Conservation (phyloP, 2,329 filamentous ascomycete genomes). For the Fusarium nematophilum region DNA sequence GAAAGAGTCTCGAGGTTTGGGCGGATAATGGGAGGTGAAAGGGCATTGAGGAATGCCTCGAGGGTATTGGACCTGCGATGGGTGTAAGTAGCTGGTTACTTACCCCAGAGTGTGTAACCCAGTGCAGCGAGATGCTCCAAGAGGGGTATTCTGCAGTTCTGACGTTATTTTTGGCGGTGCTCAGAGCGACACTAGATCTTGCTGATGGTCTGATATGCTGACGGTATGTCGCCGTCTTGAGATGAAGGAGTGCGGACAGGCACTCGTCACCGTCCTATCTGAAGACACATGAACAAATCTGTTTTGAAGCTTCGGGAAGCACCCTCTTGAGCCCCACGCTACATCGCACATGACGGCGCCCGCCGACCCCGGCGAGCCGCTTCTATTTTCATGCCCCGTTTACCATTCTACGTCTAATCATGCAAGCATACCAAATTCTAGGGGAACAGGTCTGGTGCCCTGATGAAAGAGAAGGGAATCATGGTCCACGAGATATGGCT, state of each 20-base stretch:
- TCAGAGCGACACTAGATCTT: no score
- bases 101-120: not conserved
- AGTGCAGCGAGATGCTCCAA: not conserved
- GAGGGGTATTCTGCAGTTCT: not conserved
- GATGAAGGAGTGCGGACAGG: no score
- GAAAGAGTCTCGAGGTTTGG: slow-evolving; percentile 42
- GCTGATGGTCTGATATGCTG: no score
- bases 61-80: slow-evolving; percentile 22
- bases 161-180: no score
- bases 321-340: not conserved
- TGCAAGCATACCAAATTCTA: slow-evolving; percentile 7
- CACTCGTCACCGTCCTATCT: no score
- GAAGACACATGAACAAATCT: not conserved
- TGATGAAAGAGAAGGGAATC: not conserved
- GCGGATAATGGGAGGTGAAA: slow-evolving; percentile 43
- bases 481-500: slow-evolving; percentile 24
- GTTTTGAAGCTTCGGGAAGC: not conserved
- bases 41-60: slow-evolving; percentile 33
- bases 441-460: not conserved
- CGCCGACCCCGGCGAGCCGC: slow-evolving; percentile 24
- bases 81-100: not conserved
- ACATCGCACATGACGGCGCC: slow-evolving; percentile 27
- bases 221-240: no score
- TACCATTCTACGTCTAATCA: slow-evolving; percentile 31
- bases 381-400: slow-evolving; percentile 37